Conservation (phyloP, 1,284 basidiomycete genomes). For the Moniliophthora roreri region DNA sequence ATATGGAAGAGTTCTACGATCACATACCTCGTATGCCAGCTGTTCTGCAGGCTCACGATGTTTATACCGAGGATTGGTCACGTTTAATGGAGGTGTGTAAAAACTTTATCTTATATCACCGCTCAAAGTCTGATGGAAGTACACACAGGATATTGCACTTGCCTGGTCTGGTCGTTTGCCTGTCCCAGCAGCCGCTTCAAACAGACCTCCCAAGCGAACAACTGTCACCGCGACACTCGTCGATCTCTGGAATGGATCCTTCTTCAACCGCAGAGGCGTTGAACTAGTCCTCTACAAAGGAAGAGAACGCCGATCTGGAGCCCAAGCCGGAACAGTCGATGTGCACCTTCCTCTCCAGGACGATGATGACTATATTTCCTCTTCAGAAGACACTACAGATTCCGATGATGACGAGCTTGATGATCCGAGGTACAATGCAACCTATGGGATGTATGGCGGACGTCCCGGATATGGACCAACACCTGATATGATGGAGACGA, state of each 20-base stretch:
- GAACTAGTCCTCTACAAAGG: conserved; percentile 78
- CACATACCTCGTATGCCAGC: conserved; percentile 67
- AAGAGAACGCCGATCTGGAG: conserved; percentile 68
- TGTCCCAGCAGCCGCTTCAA: conserved; percentile 46
- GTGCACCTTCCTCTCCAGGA: conserved; percentile 49
- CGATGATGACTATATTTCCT: conserved; percentile 38
- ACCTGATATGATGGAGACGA: conserved; percentile 45
- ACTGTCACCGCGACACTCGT: conserved; percentile 65
- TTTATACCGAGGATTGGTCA: conserved; percentile 74
- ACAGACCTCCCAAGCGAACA: conserved; percentile 54
- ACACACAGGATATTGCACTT: conserved; percentile 59
- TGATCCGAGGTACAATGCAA: conserved; percentile 35
- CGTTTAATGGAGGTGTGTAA: conserved; percentile 65
- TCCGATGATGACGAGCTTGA: conserved; percentile 39
- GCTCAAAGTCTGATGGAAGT: conserved; percentile 7
- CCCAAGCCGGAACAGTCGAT: conserved; percentile 51
- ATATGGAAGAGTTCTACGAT: conserved; percentile 71
- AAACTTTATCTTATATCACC: background rate
- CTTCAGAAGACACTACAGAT: conserved; percentile 42
- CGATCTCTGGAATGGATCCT: conserved; percentile 74
- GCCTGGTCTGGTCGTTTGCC: conserved; percentile 75
- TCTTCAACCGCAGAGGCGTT: conserved; percentile 68
- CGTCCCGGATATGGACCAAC: conserved; percentile 29
- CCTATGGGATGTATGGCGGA: conserved; percentile 40
- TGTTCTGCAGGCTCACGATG: conserved; percentile 73